Evolutionary conservation across 2,329 filamentous ascomycete genomes (phyloP), one percentile per base, ranked within the genome.

Genomic region (Aspergillus thermomutatus): DNA sequence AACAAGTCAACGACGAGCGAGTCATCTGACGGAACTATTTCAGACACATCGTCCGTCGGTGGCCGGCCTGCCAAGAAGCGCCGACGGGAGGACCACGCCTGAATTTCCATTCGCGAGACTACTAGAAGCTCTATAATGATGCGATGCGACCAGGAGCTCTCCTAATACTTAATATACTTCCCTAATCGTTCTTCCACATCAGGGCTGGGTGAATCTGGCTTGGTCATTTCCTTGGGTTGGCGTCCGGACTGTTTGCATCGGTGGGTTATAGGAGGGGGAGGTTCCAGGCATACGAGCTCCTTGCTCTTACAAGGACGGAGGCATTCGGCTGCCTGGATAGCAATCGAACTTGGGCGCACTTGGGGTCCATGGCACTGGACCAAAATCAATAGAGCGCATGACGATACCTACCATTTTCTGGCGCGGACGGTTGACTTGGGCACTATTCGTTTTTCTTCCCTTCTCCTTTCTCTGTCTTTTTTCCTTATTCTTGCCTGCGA

Each of bases 11-110:
- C 77, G 1, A 78, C 73, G 28, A 75, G 73, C 64, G 72, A 74
- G 54, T 76, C 74, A 51, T 76, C 74, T 27, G 77, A 78, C 54
- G 69, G 72, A 27, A 66, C 64, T 61, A 68, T 63, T 51, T 71
- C 63, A 50, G 70, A 70, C 40, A 60, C 66, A 14, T 55, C 69
- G 17, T 69, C 71, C 19, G 63, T 62, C 26, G 76, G 80, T 56
- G 77, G 77, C 62, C 77, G 78, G 60, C 68, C 82, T 71, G 85
- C 86, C 79, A 90, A 90, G 83, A 94, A 93, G 87, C 83, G 87
- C 76, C 90, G 88, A 85, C 87, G 90, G 72, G 79, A 83, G 60
- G 79, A 80, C 65, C 83, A 83, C 43, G 84, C 87, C 57, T 89
- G 79, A 77, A 55, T 53, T 49, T 50, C 60, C 49, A 52, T 51